phyloP scores from a whole-genome alignment of 2,329 filamentous ascomycete species.

The Colletotrichum neosansevieriae region DNA sequence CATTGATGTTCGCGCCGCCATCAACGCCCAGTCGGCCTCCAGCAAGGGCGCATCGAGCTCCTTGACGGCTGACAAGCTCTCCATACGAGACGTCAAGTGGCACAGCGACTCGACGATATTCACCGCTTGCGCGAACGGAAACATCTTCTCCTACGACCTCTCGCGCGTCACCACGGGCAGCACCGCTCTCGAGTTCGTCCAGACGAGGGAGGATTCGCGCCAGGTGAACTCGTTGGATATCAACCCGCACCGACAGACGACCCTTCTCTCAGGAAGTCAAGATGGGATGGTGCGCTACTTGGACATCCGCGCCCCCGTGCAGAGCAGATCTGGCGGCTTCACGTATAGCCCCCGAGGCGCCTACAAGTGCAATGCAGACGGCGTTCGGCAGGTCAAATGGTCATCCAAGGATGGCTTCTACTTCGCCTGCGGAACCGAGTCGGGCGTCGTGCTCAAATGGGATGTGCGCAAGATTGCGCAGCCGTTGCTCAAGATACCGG shows the following conservation, averaged over 20 bases:
- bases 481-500: slow-evolving; percentile 70
- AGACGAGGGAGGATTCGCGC: slow-evolving; percentile 71
- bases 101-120: slow-evolving; percentile 67
- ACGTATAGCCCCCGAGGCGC: slow-evolving; percentile 59
- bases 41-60: slow-evolving; percentile 55
- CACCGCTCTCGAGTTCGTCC: slow-evolving; percentile 65
- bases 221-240: slow-evolving; percentile 74
- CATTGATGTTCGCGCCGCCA: slow-evolving; percentile 68
- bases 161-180: slow-evolving; percentile 59
- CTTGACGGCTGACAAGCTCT: slow-evolving; percentile 65
- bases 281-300: slow-evolving; percentile 73
- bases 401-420: slow-evolving; percentile 71
- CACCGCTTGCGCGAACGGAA: slow-evolving; percentile 73
- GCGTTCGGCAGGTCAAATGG: slow-evolving; percentile 74
- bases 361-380: slow-evolving; percentile 66
- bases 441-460: slow-evolving; percentile 73
- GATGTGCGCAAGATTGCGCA: slow-evolving; percentile 67
- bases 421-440: slow-evolving; percentile 74
- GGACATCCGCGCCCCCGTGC: slow-evolving; percentile 64
- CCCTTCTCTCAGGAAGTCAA: slow-evolving; percentile 72
- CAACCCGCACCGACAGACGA: slow-evolving; percentile 69
- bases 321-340: slow-evolving; percentile 61
- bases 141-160: slow-evolving; percentile 74
- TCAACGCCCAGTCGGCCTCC: slow-evolving; percentile 62
- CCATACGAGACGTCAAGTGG: slow-evolving; percentile 74